These are phyloP conservation scores for Friedmanniomyces endolithicus DNA, from an alignment of 495 filamentous ascomycete species.

Conservation along the genomic window DNA sequence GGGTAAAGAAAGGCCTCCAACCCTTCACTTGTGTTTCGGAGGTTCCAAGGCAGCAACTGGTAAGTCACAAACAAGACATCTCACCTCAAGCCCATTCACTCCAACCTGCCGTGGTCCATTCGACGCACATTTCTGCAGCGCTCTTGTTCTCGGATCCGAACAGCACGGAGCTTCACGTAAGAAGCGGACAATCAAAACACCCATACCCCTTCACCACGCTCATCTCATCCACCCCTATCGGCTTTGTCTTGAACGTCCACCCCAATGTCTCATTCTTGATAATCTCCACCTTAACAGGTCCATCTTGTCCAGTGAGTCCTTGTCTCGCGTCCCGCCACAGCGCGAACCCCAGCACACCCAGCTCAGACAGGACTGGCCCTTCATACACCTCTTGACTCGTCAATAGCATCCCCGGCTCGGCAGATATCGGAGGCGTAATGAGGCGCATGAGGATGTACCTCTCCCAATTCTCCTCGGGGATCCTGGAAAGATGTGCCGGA, in stretches of 20 bases:
- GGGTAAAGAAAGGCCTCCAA: too few relatives aligned
- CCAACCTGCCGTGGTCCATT: too few relatives aligned
- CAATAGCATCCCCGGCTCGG: conserved; percentile 10
- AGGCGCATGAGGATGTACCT: conserved; percentile 21
- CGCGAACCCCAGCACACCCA: conserved; percentile 20
- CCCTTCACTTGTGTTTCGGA: too few relatives aligned
- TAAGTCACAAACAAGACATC: too few relatives aligned
- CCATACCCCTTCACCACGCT: conserved; percentile 21
- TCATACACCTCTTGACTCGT: conserved; percentile 14
- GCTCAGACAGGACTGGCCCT: conserved; percentile 20
- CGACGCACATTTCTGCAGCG: too few relatives aligned
- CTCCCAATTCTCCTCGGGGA: conserved; percentile 17
- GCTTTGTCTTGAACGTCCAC: conserved; percentile 25
- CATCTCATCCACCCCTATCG: conserved; percentile 23
- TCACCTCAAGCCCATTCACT: too few relatives aligned
- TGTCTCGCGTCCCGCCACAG: conserved; percentile 10
- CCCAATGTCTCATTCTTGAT: conserved; percentile 18
- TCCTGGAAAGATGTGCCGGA: conserved; percentile 12
- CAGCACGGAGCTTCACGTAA: background rate
- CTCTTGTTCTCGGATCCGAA: too few relatives aligned
- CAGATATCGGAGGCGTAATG: conserved; percentile 9
- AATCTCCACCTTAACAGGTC: conserved; percentile 3
- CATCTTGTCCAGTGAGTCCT: background rate
- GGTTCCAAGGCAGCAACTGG: too few relatives aligned
- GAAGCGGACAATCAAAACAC: conserved; percentile 13